phyloP scores from a whole-genome alignment of 441 rosid species.

The Mallotus japonicus region DNA sequence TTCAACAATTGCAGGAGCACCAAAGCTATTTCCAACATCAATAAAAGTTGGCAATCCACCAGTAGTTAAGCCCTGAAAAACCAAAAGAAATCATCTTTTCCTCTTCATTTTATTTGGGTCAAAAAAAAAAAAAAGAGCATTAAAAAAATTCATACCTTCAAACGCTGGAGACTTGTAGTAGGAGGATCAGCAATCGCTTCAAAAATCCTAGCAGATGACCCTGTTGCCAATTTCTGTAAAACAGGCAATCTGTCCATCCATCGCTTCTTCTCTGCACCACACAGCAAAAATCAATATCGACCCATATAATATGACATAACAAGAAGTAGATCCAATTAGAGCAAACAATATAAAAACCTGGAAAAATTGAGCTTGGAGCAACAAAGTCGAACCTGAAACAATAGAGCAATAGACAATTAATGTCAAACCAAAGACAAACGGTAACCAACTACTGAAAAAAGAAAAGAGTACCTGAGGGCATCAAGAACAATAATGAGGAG shows the following conservation, averaged over 20 bases:
- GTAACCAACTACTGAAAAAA: not conserved
- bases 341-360: slow-evolving; percentile 35
- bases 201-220: slow-evolving; percentile 76
- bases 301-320: too few species aligned
- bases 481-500: slow-evolving; percentile 77
- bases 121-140: not conserved
- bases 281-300: not conserved
- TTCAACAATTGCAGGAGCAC: slow-evolving; percentile 94
- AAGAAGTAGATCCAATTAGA: too few species aligned
- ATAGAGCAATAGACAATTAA: not conserved
- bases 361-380: slow-evolving; percentile 72
- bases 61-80: slow-evolving; percentile 77
- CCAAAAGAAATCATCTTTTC: not conserved
- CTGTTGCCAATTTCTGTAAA: slow-evolving; percentile 69
- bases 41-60: slow-evolving; percentile 97
- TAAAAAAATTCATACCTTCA: slow-evolving; percentile 48
- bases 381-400: slow-evolving; percentile 72
- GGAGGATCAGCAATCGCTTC: slow-evolving; percentile 98
- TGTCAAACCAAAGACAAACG: not conserved
- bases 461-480: slow-evolving; percentile 64
- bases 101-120: not conserved
- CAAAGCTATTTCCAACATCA: slow-evolving; percentile 92
- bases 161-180: slow-evolving; percentile 90
- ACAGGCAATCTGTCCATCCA: slow-evolving; percentile 88
- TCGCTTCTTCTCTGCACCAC: slow-evolving; percentile 52